These are phyloP conservation scores for Viola odorata DNA, from an alignment of 345 rosid genomes.

Conservation along the genomic window DNA sequence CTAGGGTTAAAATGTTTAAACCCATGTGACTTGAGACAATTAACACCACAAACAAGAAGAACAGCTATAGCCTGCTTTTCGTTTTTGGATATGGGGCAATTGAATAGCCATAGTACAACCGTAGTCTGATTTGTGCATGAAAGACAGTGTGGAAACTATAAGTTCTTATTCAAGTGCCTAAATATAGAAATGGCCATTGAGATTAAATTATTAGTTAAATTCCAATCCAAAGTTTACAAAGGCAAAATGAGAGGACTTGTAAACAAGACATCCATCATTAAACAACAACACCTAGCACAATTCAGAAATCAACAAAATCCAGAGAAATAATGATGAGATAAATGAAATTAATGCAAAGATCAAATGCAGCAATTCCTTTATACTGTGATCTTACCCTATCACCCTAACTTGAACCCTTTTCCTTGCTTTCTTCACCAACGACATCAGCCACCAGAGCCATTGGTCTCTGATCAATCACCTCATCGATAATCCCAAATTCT, in stretches of 20 bases:
- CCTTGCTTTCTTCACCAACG: constrained; percentile 53
- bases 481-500: constrained; percentile 92
- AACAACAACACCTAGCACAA: not conserved
- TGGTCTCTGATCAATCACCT: constrained; percentile 86
- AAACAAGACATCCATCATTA: not conserved
- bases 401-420: constrained; percentile 50
- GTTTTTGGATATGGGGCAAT: no score
- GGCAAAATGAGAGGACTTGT: no score
- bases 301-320: not conserved
- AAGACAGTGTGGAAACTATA: not conserved
- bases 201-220: not conserved
- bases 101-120: no score
- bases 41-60: no score
- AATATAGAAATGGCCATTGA: not conserved
- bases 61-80: no score
- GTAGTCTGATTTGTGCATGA: not conserved
- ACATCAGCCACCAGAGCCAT: constrained; percentile 78
- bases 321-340: not conserved
- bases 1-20: not conserved
- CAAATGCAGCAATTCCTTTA: constrained; percentile 1
- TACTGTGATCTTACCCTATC: constrained; percentile 5
- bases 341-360: constrained; percentile 3
- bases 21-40: no score
- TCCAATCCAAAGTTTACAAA: not conserved
- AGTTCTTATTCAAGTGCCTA: constrained; percentile 1